phyloP scores from a whole-genome alignment of 169 alveolate species.

The Plasmodium knowlesi region DNA sequence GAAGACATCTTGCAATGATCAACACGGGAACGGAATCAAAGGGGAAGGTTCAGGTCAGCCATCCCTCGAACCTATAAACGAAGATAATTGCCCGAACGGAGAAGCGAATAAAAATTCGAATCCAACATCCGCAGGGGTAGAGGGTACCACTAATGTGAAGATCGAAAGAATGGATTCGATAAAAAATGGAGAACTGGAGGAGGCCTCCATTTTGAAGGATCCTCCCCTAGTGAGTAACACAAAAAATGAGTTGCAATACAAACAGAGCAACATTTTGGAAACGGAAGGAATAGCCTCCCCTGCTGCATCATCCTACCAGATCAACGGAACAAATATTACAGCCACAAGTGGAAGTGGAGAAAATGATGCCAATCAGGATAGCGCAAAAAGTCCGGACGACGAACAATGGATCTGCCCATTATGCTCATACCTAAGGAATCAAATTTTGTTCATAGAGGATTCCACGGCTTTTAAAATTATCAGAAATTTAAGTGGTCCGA shows the following conservation, averaged over 20 bases:
- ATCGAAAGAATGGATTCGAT: conserved; percentile 61
- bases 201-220: background rate
- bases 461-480: conserved; percentile 78
- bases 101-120: conserved; percentile 4
- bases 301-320: background rate
- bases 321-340: background rate
- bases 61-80: background rate
- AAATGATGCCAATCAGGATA: background rate
- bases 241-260: background rate
- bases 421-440: conserved; percentile 81
- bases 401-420: conserved; percentile 87
- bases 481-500: conserved; percentile 80
- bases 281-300: background rate
- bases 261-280: background rate
- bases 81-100: background rate
- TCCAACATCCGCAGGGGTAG: background rate
- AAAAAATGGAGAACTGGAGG: conserved; percentile 64
- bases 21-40: background rate
- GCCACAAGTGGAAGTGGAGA: background rate
- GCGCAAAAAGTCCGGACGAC: conserved; percentile 75
- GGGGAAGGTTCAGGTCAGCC: background rate
- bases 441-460: conserved; percentile 80
- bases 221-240: background rate
- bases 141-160: conserved; percentile 21
- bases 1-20: background rate